phyloP scores from a whole-genome alignment of 257 asterid species.

The Scutellaria baicalensis region DNA sequence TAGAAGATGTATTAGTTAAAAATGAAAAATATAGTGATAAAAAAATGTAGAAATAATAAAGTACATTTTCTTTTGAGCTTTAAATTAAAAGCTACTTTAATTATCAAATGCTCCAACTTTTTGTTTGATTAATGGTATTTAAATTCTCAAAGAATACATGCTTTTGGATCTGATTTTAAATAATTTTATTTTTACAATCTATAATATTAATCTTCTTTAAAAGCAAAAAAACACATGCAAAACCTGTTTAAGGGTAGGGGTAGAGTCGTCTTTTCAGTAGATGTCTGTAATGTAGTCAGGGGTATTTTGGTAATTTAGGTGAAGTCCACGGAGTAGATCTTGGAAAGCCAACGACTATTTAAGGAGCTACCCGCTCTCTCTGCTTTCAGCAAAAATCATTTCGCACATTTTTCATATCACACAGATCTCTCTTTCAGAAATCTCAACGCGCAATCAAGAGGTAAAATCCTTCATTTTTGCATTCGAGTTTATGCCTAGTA shows the following conservation, averaged over 20 bases:
- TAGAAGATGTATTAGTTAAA: no score
- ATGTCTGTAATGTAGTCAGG: background rate
- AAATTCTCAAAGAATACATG: no score
- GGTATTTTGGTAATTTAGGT: constrained; percentile 8
- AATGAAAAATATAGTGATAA: no score
- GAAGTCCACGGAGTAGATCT: constrained; percentile 26
- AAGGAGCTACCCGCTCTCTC: constrained; percentile 34
- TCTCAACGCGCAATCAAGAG: constrained; percentile 19
- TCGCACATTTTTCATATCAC: background rate
- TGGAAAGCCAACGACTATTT: constrained; percentile 32
- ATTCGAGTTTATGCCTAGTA: background rate
- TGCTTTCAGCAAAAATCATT: constrained; percentile 8
- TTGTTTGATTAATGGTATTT: no score
- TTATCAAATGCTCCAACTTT: no score
- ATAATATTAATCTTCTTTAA: no score
- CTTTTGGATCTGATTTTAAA: no score
- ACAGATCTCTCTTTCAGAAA: constrained; percentile 12
- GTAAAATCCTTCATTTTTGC: constrained; percentile 11
- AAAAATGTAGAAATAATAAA: no score
- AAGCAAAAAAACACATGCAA: no score
- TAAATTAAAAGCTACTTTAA: no score
- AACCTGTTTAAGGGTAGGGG: background rate
- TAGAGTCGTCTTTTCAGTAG: background rate
- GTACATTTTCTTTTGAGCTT: no score
- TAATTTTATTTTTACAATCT: no score